Conservation (phyloP, 768 basidiomycete species). For the Mycena vulgaris region DNA sequence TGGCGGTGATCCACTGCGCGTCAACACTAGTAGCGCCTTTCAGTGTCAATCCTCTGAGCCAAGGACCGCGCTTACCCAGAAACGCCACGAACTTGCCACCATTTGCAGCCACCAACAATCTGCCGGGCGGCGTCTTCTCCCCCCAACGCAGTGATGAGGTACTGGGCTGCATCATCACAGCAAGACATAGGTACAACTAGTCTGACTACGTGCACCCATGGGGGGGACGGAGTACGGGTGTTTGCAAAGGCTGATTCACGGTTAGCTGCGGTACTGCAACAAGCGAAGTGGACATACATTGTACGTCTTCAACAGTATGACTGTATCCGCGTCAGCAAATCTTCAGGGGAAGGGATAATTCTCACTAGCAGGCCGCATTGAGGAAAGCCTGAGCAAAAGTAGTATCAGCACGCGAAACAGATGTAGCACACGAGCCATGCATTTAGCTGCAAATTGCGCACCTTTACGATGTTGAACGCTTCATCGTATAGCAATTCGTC, state of each 20-base stretch:
- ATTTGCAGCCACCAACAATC: slow-evolving; percentile 91
- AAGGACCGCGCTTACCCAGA: slow-evolving; percentile 68
- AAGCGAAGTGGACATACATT: slow-evolving; percentile 52
- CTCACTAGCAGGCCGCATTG: slow-evolving; percentile 78
- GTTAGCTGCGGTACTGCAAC: not conserved
- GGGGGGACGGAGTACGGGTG: slow-evolving; percentile 86
- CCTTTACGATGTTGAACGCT: slow-evolving; percentile 84
- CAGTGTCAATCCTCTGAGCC: slow-evolving; percentile 35
- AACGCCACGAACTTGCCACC: slow-evolving; percentile 96
- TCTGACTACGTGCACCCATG: slow-evolving; percentile 83
- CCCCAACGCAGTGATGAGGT: slow-evolving; percentile 85
- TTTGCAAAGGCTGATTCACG: slow-evolving; percentile 74
- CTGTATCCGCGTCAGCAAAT: slow-evolving; percentile 53
- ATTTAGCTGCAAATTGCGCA: slow-evolving; percentile 43
- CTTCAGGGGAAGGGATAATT: slow-evolving; percentile 17
- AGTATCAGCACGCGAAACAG: too few species aligned
- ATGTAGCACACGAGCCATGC: not conserved
- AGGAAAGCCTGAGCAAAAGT: slow-evolving; percentile 74
- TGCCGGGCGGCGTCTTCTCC: slow-evolving; percentile 82
- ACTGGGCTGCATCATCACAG: slow-evolving; percentile 81
- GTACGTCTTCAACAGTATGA: slow-evolving; percentile 89
- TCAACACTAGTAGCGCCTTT: slow-evolving; percentile 78
- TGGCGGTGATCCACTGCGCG: slow-evolving; percentile 90
- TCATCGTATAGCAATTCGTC: slow-evolving; percentile 89
- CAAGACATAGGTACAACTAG: slow-evolving; percentile 80